Evolutionary conservation across 495 filamentous ascomycete genomes (phyloP).

Genomic region (Astrothelium subdiscretum): DNA sequence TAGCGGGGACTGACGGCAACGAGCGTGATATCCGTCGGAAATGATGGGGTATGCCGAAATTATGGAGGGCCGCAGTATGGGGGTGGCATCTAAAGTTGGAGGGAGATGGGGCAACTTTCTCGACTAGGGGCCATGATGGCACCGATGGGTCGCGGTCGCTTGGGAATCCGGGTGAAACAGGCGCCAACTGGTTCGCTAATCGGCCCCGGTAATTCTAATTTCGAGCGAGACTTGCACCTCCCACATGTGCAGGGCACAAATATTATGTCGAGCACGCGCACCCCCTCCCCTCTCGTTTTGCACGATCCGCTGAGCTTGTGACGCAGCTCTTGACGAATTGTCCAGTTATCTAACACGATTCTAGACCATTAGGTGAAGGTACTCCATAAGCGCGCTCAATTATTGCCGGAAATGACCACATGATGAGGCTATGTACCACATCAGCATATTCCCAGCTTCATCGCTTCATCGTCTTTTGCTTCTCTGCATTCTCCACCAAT

Average conservation of each 20-base stretch:
- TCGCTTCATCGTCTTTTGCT: constrained; percentile 97
- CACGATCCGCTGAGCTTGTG: too few relatives aligned
- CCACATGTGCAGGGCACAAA: not conserved
- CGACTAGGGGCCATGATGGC: not conserved
- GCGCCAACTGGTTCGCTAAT: not conserved
- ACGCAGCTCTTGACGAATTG: too few relatives aligned
- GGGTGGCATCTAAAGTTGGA: not conserved
- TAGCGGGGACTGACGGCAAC: not conserved
- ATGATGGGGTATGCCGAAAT: not conserved
- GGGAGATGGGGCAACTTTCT: not conserved
- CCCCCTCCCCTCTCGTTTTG: too few relatives aligned
- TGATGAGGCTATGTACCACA: too few relatives aligned
- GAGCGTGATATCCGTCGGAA: not conserved
- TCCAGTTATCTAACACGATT: too few relatives aligned
- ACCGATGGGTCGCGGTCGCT: not conserved
- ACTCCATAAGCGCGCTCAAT: too few relatives aligned
- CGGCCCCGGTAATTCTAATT: not conserved
- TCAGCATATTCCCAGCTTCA: too few relatives aligned
- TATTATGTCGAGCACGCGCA: not conserved
- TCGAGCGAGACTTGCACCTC: not conserved
- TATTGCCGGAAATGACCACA: too few relatives aligned
- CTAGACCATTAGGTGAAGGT: too few relatives aligned
- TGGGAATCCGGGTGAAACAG: not conserved
- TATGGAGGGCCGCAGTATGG: not conserved
- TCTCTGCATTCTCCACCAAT: constrained; percentile 80